Evolutionary conservation across 352 stramenopile genomes (phyloP).

Genomic region (Peronospora belbahrii): DNA sequence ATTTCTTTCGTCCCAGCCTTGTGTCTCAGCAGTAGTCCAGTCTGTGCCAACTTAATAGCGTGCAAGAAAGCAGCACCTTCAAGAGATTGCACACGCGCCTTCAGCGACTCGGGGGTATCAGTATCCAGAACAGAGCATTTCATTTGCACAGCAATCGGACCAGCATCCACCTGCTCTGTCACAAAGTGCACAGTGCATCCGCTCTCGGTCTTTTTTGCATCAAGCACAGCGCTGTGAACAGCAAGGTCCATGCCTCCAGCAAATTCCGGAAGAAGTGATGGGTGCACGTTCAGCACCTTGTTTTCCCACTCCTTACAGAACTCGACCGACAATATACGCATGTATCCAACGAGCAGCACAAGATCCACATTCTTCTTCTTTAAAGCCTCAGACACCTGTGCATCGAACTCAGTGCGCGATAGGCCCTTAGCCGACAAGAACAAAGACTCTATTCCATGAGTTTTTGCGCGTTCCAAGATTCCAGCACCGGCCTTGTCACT

Average conservation of each 20-base stretch:
- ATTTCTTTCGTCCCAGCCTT: constrained; percentile 80
- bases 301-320: constrained; percentile 94
- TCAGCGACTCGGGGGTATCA: constrained; percentile 93
- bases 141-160: constrained; percentile 96
- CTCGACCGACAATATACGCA: constrained; percentile 95
- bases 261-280: constrained; percentile 97
- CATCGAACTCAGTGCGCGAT: constrained; percentile 91
- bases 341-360: constrained; percentile 98
- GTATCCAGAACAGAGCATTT: constrained; percentile 84
- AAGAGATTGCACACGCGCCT: constrained; percentile 94
- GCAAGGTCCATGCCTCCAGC: constrained; percentile 98
- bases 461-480: constrained; percentile 92
- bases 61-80: constrained; percentile 92
- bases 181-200: constrained; percentile 99
- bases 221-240: constrained; percentile 97
- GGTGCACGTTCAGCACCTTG: constrained; percentile 98
- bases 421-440: constrained; percentile 68
- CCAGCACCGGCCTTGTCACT: constrained; percentile 91
- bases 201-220: constrained; percentile 91
- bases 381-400: constrained; percentile 90
- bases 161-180: constrained; percentile 95
- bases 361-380: constrained; percentile 91
- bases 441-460: constrained; percentile 59
- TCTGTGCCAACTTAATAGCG: constrained; percentile 76
- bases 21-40: constrained; percentile 42